A percentile compares a stretch with the other conserved stretches of the same genome.
These are phyloP conservation scores for Saitozyma podzolica DNA, from an alignment of 768 basidiomycete genomes.

Conservation along the genomic window DNA sequence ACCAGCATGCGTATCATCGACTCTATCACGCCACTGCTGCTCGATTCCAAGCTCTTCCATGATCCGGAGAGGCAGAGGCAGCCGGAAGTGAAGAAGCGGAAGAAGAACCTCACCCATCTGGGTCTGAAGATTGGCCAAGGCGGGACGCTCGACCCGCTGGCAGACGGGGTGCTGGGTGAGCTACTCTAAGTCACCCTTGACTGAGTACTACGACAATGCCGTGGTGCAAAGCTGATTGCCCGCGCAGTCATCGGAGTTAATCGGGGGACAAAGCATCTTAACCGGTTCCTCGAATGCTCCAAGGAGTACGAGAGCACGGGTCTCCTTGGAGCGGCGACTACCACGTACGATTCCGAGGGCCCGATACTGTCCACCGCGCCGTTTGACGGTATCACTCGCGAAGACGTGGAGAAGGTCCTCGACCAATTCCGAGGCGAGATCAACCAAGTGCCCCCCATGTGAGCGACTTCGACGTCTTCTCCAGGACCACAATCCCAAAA, in stretches of 20 bases:
- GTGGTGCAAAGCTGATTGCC: background rate
- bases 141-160: constrained; percentile 91
- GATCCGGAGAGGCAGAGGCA: constrained; percentile 34
- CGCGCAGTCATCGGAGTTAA: constrained; percentile 81
- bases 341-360: constrained; percentile 90
- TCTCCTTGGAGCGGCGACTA: constrained; percentile 89
- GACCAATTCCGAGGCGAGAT: constrained; percentile 81
- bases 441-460: constrained; percentile 90
- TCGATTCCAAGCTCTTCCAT: constrained; percentile 73
- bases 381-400: constrained; percentile 70
- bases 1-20: constrained; percentile 76
- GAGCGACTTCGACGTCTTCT: constrained; percentile 22
- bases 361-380: constrained; percentile 64
- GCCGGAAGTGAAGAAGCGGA: constrained; percentile 31
- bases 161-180: constrained; percentile 89
- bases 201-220: background rate
- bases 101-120: constrained; percentile 59
- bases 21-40: constrained; percentile 75
- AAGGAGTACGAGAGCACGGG: constrained; percentile 94
- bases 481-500: background rate
- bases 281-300: constrained; percentile 78
- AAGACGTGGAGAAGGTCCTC: constrained; percentile 69
- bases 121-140: constrained; percentile 61
- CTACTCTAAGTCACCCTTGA: constrained; percentile 9
- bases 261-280: constrained; percentile 82